phyloP scores from a whole-genome alignment of 1,139 yeast genomes.

The Saccharomyces hybrid region DNA sequence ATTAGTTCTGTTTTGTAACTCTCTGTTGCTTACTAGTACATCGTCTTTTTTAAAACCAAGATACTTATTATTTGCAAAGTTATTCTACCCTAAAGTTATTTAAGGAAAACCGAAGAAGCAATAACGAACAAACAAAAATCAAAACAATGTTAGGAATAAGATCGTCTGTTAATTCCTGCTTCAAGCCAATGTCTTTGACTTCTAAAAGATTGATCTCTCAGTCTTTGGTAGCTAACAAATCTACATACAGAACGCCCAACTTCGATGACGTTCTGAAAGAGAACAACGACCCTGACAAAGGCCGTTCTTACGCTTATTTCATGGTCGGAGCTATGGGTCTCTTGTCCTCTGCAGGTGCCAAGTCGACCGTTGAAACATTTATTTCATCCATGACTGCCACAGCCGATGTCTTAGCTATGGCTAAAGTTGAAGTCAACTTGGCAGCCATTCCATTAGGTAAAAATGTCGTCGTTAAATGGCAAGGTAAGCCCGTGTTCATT shows the following conservation, averaged over 20 bases:
- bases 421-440: slow-evolving; percentile 95
- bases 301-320: slow-evolving; percentile 87
- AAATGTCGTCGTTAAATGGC: slow-evolving; percentile 98
- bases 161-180: slow-evolving; percentile 17
- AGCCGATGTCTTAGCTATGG: slow-evolving; percentile 98
- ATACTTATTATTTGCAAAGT: not conserved
- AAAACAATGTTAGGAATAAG: slow-evolving; percentile 17
- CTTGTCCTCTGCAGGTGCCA: slow-evolving; percentile 92
- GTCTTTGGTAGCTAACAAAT: slow-evolving; percentile 48
- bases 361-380: slow-evolving; percentile 95
- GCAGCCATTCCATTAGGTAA: slow-evolving; percentile 95
- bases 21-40: not conserved
- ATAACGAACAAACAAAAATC: slow-evolving; percentile 2
- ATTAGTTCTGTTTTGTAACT: not conserved
- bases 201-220: slow-evolving; percentile 39
- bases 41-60: not conserved
- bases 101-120: not conserved
- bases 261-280: slow-evolving; percentile 75
- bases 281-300: slow-evolving; percentile 56
- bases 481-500: slow-evolving; percentile 98
- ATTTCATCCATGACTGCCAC: slow-evolving; percentile 93
- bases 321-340: slow-evolving; percentile 97
- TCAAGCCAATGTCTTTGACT: slow-evolving; percentile 1
- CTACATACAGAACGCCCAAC: slow-evolving; percentile 90
- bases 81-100: not conserved